phyloP scores from a whole-genome alignment of 139 green algal genomes.

The Picochlorum sp. region DNA sequence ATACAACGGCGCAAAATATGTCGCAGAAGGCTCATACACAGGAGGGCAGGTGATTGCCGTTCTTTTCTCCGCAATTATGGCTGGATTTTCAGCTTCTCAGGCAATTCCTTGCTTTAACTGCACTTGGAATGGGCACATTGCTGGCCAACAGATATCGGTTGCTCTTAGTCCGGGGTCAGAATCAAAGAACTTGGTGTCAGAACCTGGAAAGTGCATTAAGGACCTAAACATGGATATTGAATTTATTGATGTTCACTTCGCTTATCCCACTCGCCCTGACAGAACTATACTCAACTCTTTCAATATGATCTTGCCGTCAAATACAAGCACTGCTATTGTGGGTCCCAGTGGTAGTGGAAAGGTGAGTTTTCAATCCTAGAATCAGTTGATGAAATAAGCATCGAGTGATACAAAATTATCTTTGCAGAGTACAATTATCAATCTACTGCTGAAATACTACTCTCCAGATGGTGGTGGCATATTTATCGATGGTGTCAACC shows the following conservation, averaged over 20 bases:
- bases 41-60: slow-evolving; percentile 1
- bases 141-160: neutral
- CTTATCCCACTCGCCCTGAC: slow-evolving; percentile 57
- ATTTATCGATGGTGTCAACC: slow-evolving; percentile 26
- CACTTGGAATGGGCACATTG: neutral
- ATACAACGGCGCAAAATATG: neutral
- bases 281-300: slow-evolving; percentile 49
- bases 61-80: slow-evolving; percentile 5
- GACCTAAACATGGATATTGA: slow-evolving; percentile 37
- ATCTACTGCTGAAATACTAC: slow-evolving; percentile 62
- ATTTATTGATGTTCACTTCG: slow-evolving; percentile 59
- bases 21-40: neutral
- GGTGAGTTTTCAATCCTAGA: neutral
- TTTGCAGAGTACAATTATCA: slow-evolving; percentile 60
- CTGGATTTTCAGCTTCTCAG: neutral
- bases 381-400: slow-evolving; percentile 11
- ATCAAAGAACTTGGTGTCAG: neutral
- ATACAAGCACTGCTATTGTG: slow-evolving; percentile 65
- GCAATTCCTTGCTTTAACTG: neutral
- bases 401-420: neutral
- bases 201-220: neutral
- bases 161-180: neutral
- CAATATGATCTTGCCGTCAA: slow-evolving; percentile 46
- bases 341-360: slow-evolving; percentile 54
- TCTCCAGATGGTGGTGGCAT: slow-evolving; percentile 31